phyloP scores from a whole-genome alignment of 139 green algal species.

The Ulvella scutata region DNA sequence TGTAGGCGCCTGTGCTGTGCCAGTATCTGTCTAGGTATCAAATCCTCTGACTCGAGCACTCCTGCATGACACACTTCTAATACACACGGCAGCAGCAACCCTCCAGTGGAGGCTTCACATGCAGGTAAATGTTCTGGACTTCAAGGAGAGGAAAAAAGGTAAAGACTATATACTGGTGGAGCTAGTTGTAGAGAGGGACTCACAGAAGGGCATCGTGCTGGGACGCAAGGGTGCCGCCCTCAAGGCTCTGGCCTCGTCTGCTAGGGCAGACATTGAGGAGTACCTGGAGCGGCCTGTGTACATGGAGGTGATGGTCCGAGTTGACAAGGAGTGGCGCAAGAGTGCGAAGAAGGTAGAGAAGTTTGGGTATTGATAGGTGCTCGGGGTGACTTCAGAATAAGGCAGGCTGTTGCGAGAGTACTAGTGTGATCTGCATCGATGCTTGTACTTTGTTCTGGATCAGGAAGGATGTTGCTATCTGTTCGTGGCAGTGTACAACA shows the following conservation, averaged over 20 bases:
- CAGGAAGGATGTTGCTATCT: too few species aligned
- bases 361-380: constrained; percentile 23
- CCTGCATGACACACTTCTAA: too few species aligned
- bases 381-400: too few species aligned
- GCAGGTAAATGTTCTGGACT: constrained; percentile 64
- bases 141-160: constrained; percentile 39
- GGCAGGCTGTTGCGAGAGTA: too few species aligned
- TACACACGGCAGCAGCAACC: too few species aligned
- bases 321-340: constrained; percentile 31
- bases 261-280: constrained; percentile 57
- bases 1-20: too few species aligned
- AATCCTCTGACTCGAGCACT: too few species aligned
- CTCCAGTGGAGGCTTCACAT: not conserved
- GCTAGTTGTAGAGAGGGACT: constrained; percentile 33
- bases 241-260: constrained; percentile 34
- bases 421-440: too few species aligned
- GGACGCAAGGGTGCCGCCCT: constrained; percentile 42
- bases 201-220: constrained; percentile 61
- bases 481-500: too few species aligned
- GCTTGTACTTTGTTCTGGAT: too few species aligned
- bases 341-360: constrained; percentile 16
- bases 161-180: constrained; percentile 53
- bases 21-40: too few species aligned
- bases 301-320: constrained; percentile 64
- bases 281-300: constrained; percentile 62